These are phyloP conservation scores for Pleurozium schreberi DNA, from an alignment of 225 moss, liverwort and hornwort genomes.

Conservation along the genomic window DNA sequence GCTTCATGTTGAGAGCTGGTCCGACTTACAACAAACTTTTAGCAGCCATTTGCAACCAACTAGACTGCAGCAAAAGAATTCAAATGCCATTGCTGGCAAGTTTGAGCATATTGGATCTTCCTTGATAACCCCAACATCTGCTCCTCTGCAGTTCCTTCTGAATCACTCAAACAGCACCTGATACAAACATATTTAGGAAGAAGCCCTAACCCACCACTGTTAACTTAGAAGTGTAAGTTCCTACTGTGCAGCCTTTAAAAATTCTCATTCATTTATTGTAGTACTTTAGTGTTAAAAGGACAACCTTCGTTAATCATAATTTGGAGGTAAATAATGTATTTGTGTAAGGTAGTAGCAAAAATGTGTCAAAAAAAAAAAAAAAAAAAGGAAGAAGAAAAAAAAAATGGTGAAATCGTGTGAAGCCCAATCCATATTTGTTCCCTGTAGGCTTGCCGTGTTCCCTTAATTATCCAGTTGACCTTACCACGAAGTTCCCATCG, in stretches of 20 bases:
- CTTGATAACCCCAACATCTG: constrained; percentile 12
- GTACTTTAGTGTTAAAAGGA: neutral
- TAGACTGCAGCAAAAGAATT: neutral
- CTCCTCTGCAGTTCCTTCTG: constrained; percentile 29
- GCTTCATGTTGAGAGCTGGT: neutral
- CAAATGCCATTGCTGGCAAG: neutral
- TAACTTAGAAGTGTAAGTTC: neutral
- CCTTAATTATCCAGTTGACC: neutral
- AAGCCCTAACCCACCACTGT: neutral
- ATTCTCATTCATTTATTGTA: accelerated
- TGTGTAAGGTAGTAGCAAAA: neutral
- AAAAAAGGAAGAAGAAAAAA: neutral
- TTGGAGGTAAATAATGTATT: neutral
- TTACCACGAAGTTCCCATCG: neutral
- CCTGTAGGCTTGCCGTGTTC: neutral
- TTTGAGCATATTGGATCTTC: neutral
- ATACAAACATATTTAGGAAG: constrained; percentile 24
- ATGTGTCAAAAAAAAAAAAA: neutral
- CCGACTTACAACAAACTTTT: neutral
- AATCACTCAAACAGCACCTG: constrained; percentile 40
- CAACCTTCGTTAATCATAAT: neutral
- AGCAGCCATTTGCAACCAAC: constrained; percentile 1
- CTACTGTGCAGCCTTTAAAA: neutral
- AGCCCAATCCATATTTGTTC: neutral
- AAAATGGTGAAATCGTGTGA: neutral